Percentiles rank a stretch among this genome's conserved stretches.
phyloP scores from a whole-genome alignment of 139 green algal genomes.

The Pycnococcus provasolii region DNA sequence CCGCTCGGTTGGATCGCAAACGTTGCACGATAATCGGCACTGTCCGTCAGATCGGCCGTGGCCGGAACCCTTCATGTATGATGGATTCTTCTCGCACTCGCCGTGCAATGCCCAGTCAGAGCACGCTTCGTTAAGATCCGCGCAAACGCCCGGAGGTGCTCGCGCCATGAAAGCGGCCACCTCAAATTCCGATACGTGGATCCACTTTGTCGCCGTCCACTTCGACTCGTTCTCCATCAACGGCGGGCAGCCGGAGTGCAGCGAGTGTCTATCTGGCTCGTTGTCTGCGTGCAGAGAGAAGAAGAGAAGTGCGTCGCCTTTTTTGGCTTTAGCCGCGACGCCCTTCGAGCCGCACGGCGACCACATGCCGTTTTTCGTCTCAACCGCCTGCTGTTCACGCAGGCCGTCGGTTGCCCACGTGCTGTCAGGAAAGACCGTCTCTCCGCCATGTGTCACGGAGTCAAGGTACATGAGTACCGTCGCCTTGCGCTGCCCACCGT shows the following conservation, averaged over 20 bases:
- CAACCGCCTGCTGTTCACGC: background rate
- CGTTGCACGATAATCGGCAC: too few relatives aligned
- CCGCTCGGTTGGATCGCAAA: too few relatives aligned
- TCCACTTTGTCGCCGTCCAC: slow-evolving; percentile 52
- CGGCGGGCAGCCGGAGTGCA: slow-evolving; percentile 56
- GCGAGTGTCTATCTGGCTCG: slow-evolving; percentile 38
- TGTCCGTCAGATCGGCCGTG: too few relatives aligned
- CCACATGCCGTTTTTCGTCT: background rate
- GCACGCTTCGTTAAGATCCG: slow-evolving; percentile 13
- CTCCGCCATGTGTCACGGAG: slow-evolving; percentile 38
- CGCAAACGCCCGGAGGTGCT: slow-evolving; percentile 7
- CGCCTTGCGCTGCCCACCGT: slow-evolving; percentile 60
- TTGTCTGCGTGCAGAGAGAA: slow-evolving; percentile 49
- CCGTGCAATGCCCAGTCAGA: slow-evolving; percentile 24
- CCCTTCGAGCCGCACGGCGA: slow-evolving; percentile 11
- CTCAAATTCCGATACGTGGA: slow-evolving; percentile 7
- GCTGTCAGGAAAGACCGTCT: slow-evolving; percentile 14
- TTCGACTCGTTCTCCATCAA: slow-evolving; percentile 40
- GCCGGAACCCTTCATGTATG: slow-evolving; percentile 24
- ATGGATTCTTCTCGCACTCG: slow-evolving; percentile 36
- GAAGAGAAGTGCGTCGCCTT: slow-evolving; percentile 46
- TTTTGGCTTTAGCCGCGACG: slow-evolving; percentile 32
- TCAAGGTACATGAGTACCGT: slow-evolving; percentile 75
- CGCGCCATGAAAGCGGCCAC: too few relatives aligned
- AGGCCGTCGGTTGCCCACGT: background rate